These are phyloP conservation scores for Bisporella sp. DNA, from an alignment of 2,329 filamentous ascomycete genomes.

Conservation along the genomic window DNA sequence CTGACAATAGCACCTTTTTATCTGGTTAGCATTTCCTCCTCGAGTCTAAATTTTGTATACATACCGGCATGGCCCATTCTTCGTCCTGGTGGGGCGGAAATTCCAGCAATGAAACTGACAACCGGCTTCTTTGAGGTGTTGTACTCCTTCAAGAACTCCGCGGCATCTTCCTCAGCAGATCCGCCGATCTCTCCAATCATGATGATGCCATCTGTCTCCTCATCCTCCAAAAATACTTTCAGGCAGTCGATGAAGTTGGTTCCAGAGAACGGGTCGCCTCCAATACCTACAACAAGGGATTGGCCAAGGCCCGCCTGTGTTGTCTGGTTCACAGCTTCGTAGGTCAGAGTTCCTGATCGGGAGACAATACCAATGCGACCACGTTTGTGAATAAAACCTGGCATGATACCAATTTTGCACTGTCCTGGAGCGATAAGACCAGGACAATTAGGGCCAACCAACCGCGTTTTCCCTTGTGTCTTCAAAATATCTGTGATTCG, in stretches of 20 bases:
- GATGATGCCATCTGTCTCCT: conserved; percentile 97
- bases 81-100: conserved; percentile 90
- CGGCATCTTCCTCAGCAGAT: conserved; percentile 94
- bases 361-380: conserved; percentile 98
- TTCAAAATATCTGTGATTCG: conserved; percentile 97
- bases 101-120: conserved; percentile 96
- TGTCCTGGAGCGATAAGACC: conserved; percentile 92
- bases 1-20: conserved; percentile 73
- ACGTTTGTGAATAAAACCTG: conserved; percentile 99
- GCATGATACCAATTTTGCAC: conserved; percentile 99
- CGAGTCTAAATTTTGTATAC: conserved; percentile 11
- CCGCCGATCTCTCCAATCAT: conserved; percentile 99
- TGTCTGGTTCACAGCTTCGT: conserved; percentile 99
- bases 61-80: conserved; percentile 95
- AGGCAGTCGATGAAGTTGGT: conserved; percentile 99
- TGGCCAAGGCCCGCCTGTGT: conserved; percentile 94
- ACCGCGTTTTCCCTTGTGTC: conserved; percentile 91
- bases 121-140: conserved; percentile 94
- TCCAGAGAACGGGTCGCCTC: conserved; percentile 96
- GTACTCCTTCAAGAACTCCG: conserved; percentile 87
- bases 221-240: conserved; percentile 90
- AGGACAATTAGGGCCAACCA: conserved; percentile 97
- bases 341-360: conserved; percentile 94
- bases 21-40: not conserved
- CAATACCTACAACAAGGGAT: conserved; percentile 96